Evolutionary conservation across 208 protist genomes (phyloP).

Genomic region (Porcisia hertigi): DNA sequence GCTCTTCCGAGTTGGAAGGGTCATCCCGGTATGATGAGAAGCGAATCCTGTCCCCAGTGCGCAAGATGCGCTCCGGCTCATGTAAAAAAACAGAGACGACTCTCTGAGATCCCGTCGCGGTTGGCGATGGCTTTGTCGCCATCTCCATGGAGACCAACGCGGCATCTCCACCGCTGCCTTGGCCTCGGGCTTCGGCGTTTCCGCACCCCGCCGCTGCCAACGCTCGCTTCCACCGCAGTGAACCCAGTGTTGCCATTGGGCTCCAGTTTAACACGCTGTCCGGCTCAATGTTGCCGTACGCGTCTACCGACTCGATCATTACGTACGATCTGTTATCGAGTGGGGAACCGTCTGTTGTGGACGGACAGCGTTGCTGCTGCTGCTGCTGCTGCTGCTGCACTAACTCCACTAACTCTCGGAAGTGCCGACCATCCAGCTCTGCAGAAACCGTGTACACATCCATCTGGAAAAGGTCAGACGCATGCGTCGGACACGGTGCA

Average conservation of each 20-base stretch:
- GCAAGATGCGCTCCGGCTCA: constrained; percentile 34
- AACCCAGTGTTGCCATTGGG: constrained; percentile 18
- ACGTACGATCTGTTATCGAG: constrained; percentile 3
- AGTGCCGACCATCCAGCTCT: constrained; percentile 36
- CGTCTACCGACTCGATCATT: constrained; percentile 23
- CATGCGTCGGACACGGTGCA: neutral
- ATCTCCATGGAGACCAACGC: neutral
- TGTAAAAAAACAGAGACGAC: constrained; percentile 11
- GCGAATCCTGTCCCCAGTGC: constrained; percentile 44
- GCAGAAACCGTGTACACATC: constrained; percentile 47
- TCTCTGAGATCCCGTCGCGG: neutral
- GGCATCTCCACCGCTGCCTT: neutral
- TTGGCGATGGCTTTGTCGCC: neutral
- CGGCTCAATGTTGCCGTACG: constrained; percentile 19
- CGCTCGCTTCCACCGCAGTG: constrained; percentile 4
- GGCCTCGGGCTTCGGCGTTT: neutral
- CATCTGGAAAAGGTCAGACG: neutral
- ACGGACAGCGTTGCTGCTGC: constrained; percentile 6
- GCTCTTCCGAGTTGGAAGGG: neutral
- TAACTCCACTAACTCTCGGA: constrained; percentile 30
- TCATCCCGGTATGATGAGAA: constrained; percentile 12
- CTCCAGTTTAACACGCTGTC: constrained; percentile 36
- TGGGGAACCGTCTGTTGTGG: neutral
- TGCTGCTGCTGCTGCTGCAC: constrained; percentile 7
- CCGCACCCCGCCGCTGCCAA: neutral